Percentiles rank a stretch among this genome's conserved stretches.
Evolutionary conservation across 2,329 filamentous ascomycete genomes (phyloP).

Genomic region (Verruconis gallopava): DNA sequence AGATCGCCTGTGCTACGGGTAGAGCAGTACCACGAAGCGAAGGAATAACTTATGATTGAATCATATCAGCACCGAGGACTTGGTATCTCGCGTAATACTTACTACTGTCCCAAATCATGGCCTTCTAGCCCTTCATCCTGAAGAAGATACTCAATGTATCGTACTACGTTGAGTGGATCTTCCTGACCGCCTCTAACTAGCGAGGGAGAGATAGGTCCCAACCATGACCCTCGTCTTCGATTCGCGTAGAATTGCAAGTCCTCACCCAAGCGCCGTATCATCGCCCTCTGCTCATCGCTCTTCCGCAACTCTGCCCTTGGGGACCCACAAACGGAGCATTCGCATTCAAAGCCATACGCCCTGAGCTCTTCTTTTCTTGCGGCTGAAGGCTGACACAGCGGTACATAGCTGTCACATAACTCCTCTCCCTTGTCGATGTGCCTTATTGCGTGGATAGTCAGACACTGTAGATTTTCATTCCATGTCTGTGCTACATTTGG

Average conservation of each 20-base stretch:
- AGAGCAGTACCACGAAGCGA: conserved; percentile 6
- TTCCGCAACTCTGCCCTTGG: background rate
- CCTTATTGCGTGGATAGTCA: conserved; percentile 8
- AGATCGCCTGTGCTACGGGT: background rate
- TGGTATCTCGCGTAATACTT: too few relatives aligned
- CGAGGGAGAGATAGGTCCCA: background rate
- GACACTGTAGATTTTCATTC: background rate
- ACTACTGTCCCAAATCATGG: conserved; percentile 7
- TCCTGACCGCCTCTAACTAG: conserved; percentile 2
- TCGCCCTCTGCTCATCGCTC: conserved; percentile 4
- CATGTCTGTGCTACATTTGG: conserved; percentile 9
- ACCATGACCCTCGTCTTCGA: conserved; percentile 8
- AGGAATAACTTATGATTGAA: conserved; percentile 3
- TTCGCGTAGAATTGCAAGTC: conserved; percentile 15
- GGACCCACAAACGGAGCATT: conserved; percentile 17
- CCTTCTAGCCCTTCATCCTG: conserved; percentile 7
- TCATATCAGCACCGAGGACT: too few relatives aligned
- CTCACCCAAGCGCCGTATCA: conserved; percentile 11
- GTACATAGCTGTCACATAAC: conserved; percentile 6
- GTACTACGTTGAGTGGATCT: conserved; percentile 1
- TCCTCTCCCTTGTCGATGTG: conserved; percentile 8
- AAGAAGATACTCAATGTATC: conserved; percentile 3
- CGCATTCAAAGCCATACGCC: conserved; percentile 20
- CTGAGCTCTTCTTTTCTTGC: conserved; percentile 13
- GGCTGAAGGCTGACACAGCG: conserved; percentile 11